Percentiles rank a stretch among this genome's conserved stretches.
Evolutionary conservation across 108 stramenopile species (phyloP).

Genomic region (Stephanodiscus triporus): DNA sequence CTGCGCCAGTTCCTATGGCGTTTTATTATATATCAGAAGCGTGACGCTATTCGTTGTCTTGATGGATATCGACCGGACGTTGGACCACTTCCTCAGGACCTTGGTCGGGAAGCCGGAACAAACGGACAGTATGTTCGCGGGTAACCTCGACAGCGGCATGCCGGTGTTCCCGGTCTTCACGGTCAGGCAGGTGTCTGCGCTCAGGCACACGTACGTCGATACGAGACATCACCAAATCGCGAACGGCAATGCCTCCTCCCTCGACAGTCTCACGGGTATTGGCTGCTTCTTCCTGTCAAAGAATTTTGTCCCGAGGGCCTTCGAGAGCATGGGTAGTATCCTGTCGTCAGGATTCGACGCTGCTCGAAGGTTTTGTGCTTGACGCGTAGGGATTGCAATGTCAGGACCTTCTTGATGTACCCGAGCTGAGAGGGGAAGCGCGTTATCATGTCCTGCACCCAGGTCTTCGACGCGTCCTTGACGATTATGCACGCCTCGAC

Average conservation of each 20-base stretch:
- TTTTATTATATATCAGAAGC: constrained; percentile 88
- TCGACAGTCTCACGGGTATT: constrained; percentile 74
- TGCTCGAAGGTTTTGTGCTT: constrained; percentile 83
- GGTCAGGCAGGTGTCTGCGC: constrained; percentile 83
- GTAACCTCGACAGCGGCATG: constrained; percentile 68
- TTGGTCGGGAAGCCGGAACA: constrained; percentile 57
- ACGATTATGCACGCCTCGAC: constrained; percentile 90
- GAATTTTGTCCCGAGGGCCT: constrained; percentile 90
- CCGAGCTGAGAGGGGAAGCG: constrained; percentile 74
- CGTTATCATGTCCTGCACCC: constrained; percentile 80
- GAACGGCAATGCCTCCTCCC: constrained; percentile 75
- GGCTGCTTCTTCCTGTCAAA: constrained; percentile 91
- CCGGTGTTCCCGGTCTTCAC: constrained; percentile 82
- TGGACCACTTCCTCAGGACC: constrained; percentile 89
- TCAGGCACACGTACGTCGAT: constrained; percentile 78
- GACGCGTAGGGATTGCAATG: constrained; percentile 75
- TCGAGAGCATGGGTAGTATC: constrained; percentile 93
- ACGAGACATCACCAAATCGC: constrained; percentile 61
- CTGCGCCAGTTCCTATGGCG: constrained; percentile 67
- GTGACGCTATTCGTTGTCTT: constrained; percentile 78
- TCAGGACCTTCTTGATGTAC: constrained; percentile 87
- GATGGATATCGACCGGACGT: constrained; percentile 82
- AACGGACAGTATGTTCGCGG: constrained; percentile 77
- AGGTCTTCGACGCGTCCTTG: constrained; percentile 88
- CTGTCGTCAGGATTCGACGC: constrained; percentile 90